Evolutionary conservation across 2,329 filamentous ascomycete genomes (phyloP).

Genomic region (Apiospora rasikravindrae): DNA sequence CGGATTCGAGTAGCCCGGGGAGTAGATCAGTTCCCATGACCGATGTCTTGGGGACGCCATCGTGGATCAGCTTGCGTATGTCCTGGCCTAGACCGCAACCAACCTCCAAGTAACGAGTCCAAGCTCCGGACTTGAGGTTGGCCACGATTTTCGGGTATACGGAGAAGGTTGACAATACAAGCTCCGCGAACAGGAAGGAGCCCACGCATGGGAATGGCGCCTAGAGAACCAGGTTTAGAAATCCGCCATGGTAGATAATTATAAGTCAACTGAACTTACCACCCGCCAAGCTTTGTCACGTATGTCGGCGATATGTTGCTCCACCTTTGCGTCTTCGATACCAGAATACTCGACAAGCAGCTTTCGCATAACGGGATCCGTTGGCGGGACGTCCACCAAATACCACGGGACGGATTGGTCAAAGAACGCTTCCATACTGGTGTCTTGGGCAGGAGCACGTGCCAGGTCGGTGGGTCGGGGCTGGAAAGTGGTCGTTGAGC

Average conservation of each 20-base stretch:
- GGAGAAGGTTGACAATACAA: conserved; percentile 12
- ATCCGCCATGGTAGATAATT: neutral
- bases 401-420: conserved; percentile 15
- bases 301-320: neutral
- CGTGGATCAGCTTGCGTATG: conserved; percentile 12
- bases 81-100: conserved; percentile 14
- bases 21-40: conserved; percentile 9
- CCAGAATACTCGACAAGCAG: conserved; percentile 16
- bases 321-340: neutral
- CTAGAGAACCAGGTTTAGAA: neutral
- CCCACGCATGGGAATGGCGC: conserved; percentile 17
- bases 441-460: neutral
- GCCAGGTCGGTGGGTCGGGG: neutral
- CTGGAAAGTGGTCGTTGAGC: neutral
- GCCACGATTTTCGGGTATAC: neutral
- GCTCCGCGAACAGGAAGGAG: conserved; percentile 17
- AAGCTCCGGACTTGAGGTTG: neutral
- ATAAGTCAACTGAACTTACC: neutral
- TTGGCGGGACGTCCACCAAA: neutral
- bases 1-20: neutral
- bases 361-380: neutral
- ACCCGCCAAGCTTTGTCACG: conserved; percentile 14
- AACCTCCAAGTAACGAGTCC: conserved; percentile 10
- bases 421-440: conserved; percentile 8
- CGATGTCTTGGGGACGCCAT: neutral